Evolutionary conservation across 208 protist genomes (phyloP), one percentile per base, ranked within the genome.

Genomic region (Acanthamoeba divionensis): DNA sequence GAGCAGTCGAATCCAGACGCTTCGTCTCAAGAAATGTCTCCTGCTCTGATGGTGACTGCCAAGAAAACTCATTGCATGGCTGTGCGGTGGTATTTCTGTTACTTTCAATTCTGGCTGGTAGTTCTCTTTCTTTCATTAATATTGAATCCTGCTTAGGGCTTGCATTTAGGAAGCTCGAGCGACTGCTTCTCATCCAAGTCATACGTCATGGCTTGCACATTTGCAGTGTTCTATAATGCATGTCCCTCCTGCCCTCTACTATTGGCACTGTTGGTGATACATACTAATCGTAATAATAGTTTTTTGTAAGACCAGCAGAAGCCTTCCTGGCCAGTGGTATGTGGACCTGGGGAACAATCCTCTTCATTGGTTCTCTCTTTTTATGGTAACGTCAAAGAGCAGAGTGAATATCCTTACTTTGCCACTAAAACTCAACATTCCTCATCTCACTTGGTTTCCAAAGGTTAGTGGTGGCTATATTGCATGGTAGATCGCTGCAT

Each of bases 271-370:
- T 4, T 36, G 24, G 10, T 38, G 26, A 48, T 38, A 36, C 4
- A 1, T 73, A n/a, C 24, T 26, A 33, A 24, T 26, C 24, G 10
- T 26, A 18, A 73, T 52, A 2, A 18, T 47, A 77, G 67, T 77
- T 77, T 38, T 77, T 77, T 52, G 67, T 77, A 24, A 41, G 67
- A 7, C 67, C 67, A 12, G 38, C 67, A 0, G 41, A 45, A 26
- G 54, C 54, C 21, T 77, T 77, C 36, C 41, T 77, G 12, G 67
- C 54, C 44, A 47, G 36, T 24, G 67, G 33, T 21, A 54, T 77
- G 67, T 77, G 67, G 67, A 77, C 47, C n/a, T 77, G 67, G 67
- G 67, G 67, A 21, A 77, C 67, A 26, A 77, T 77, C 38, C 67
- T 77, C 67, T 77, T 77, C 18, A 47, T 77, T 24, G 33, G 12